Evolutionary conservation across 345 rosid genomes (phyloP), one percentile per base, ranked within the genome.

Genomic region (Erysimum cheiranthoides): DNA sequence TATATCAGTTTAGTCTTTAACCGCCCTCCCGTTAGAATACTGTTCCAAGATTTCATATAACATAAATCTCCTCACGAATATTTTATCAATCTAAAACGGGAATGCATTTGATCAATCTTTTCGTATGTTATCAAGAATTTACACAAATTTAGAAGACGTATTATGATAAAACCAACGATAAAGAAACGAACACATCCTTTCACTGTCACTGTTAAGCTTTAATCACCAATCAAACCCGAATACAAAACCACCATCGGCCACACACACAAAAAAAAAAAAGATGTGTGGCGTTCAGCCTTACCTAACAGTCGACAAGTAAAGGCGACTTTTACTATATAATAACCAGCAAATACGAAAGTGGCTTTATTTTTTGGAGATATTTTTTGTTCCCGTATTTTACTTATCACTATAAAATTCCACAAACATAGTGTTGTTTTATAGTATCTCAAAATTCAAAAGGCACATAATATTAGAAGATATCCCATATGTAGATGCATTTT

Each of bases 241-340:
- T 17, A 18, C 21, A 57, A 16, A 8, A 57, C 30, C n/a, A 35
- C 3, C 30, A 59, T 35, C 43, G 43, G 14, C 30, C 42, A 13
- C 51, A 61, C 11, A 38, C 10, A 46, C 25, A 46, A 4, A 51
- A 38, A 6, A 21, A 49, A 16, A 34, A 28, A 4, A 13, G 8
- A 18, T 6, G 51, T 58, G 61, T 36, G 51, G 70, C 25, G 25
- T 67, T 67, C 2, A 17, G 68, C 30, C 79, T 39, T 68, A 32
- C 69, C 74, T 68, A 75, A 75, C 62, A 50, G n/a, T 75, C 51
- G 63, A 75, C 79, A 75, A 68, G 61, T 13, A 75, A 75, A 75
- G 56, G 18, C 45, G 56, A 68, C 56, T 68, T 75, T 75, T 66
- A 25, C 60, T 38, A 38, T 39, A 67, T 49, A 28, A 38, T 49